Conservation (phyloP, 768 basidiomycete species). For the Rhizopogon vinicolor region DNA sequence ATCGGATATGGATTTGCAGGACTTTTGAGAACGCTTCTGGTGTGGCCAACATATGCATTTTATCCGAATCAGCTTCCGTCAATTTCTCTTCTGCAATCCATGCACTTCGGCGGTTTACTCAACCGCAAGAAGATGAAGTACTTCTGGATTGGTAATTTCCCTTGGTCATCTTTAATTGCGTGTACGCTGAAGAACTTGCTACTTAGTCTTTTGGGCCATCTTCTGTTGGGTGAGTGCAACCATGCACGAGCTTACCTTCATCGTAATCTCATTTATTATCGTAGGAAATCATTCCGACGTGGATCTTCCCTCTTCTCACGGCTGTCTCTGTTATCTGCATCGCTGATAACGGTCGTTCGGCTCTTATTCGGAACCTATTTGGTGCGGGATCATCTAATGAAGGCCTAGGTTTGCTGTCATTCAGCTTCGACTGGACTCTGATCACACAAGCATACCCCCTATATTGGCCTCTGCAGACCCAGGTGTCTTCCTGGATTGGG, state of each 20-base stretch:
- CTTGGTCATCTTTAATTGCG: not conserved
- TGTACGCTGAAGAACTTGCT: not conserved
- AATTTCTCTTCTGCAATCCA: constrained; percentile 47
- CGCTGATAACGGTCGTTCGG: constrained; percentile 40
- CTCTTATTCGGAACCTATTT: constrained; percentile 36
- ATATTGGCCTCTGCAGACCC: constrained; percentile 53
- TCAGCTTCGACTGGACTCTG: constrained; percentile 47
- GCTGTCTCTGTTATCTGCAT: constrained; percentile 47
- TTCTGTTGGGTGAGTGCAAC: constrained; percentile 39
- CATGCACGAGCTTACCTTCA: not conserved
- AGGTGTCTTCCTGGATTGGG: constrained; percentile 17
- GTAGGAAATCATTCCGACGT: constrained; percentile 11
- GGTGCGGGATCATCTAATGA: constrained; percentile 48
- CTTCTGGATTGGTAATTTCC: constrained; percentile 47
- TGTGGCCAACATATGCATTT: constrained; percentile 52
- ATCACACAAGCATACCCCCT: constrained; percentile 52
- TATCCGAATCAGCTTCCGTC: constrained; percentile 49
- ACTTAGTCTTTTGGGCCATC: constrained; percentile 35
- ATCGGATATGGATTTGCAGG: constrained; percentile 36
- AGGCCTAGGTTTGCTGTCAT: constrained; percentile 44
- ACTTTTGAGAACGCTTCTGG: constrained; percentile 39
- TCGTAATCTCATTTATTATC: not conserved
- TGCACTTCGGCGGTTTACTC: constrained; percentile 47
- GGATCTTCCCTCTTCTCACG: constrained; percentile 32
- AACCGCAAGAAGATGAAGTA: constrained; percentile 47